phyloP scores from a whole-genome alignment of 2,329 filamentous ascomycete species.

The Cytospora chrysosperma region DNA sequence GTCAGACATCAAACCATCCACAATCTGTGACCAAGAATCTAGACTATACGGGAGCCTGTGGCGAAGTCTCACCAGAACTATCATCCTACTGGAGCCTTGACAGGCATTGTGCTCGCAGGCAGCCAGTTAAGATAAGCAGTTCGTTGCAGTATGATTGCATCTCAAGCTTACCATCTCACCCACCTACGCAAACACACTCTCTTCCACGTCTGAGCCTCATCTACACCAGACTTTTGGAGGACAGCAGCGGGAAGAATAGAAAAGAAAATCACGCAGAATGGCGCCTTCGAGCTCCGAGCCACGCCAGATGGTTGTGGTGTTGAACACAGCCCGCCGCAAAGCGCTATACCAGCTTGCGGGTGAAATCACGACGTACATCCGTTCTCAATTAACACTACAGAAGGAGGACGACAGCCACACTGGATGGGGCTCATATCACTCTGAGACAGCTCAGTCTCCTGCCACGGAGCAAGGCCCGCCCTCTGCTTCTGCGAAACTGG shows the following conservation, averaged over 20 bases:
- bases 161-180: background rate
- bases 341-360: conserved; percentile 51
- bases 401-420: conserved; percentile 17
- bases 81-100: background rate
- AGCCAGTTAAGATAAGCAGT: background rate
- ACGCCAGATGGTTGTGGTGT: conserved; percentile 53
- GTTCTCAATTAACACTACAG: conserved; percentile 46
- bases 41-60: too few species aligned
- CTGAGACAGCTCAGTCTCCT: background rate
- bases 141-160: background rate
- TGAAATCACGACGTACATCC: conserved; percentile 56
- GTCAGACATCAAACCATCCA: background rate
- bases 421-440: background rate
- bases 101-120: background rate
- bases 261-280: conserved; percentile 39
- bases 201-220: too few species aligned
- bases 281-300: conserved; percentile 55
- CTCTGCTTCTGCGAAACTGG: conserved; percentile 14
- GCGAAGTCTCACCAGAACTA: background rate
- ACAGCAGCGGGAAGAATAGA: too few species aligned
- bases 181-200: background rate
- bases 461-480: conserved; percentile 27
- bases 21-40: background rate
- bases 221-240: background rate
- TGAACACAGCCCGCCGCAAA: conserved; percentile 52